These are phyloP conservation scores for Alternaria angustiovoidea DNA, from an alignment of 2,329 filamentous ascomycete species.

Conservation along the genomic window DNA sequence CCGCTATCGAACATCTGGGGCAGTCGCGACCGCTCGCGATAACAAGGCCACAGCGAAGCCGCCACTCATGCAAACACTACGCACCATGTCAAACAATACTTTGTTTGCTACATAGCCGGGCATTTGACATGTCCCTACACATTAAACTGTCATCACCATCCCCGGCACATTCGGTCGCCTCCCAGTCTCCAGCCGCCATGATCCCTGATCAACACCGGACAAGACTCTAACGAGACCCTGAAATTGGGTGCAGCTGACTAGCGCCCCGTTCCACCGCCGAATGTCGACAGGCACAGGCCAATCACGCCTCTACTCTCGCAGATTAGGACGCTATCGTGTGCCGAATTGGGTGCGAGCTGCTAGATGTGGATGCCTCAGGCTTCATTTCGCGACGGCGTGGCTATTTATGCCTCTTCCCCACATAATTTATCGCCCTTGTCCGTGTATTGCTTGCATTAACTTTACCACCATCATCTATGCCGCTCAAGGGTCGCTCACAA, in stretches of 20 bases:
- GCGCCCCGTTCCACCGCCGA: background rate
- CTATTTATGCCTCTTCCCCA: slow-evolving; percentile 2
- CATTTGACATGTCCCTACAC: slow-evolving; percentile 1
- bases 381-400: background rate
- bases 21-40: slow-evolving; percentile 7
- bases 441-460: background rate
- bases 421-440: background rate
- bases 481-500: background rate
- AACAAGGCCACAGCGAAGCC: slow-evolving; percentile 4
- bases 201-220: background rate
- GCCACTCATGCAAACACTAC: background rate
- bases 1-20: slow-evolving; percentile 22
- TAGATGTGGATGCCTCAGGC: slow-evolving; percentile 1
- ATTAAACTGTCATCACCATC: background rate
- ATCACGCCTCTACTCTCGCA: slow-evolving; percentile 1
- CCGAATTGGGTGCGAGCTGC: slow-evolving; percentile 1
- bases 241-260: slow-evolving; percentile 11
- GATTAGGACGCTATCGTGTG: background rate
- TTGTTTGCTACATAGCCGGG: background rate
- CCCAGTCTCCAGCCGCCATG: slow-evolving; percentile 5
- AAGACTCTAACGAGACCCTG: slow-evolving; percentile 12
- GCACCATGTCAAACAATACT: background rate
- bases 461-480: background rate
- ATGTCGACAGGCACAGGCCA: slow-evolving; percentile 3
- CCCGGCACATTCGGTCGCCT: background rate